These are phyloP conservation scores for Lasiodiplodia hormozganensis DNA, from an alignment of 2,329 filamentous ascomycete species.

Conservation along the genomic window DNA sequence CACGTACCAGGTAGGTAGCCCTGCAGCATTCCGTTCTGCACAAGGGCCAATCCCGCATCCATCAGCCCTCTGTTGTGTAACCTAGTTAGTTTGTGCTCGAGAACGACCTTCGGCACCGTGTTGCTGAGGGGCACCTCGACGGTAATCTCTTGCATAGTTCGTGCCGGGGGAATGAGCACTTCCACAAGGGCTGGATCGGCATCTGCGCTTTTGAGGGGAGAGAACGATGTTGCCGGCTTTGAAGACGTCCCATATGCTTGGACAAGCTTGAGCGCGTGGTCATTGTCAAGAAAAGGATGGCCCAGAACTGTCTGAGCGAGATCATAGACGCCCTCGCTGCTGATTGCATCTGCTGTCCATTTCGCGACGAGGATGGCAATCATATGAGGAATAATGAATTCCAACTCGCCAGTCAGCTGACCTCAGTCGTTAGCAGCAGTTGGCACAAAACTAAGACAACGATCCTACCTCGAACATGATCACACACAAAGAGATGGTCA, in stretches of 20 bases:
- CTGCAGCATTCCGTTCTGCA: conserved; percentile 57
- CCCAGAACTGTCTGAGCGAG: conserved; percentile 65
- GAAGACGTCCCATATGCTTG: conserved; percentile 34
- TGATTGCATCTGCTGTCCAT: conserved; percentile 64
- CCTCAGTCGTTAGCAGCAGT: not conserved
- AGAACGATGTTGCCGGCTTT: not conserved
- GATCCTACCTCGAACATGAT: conserved; percentile 62
- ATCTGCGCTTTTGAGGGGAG: not conserved
- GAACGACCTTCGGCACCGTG: conserved; percentile 49
- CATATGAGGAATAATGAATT: conserved; percentile 66
- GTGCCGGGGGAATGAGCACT: conserved; percentile 58
- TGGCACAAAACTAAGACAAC: not conserved
- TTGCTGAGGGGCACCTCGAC: conserved; percentile 55
- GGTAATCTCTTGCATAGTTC: conserved; percentile 65
- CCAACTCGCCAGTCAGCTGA: conserved; percentile 62
- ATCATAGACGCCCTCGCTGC: conserved; percentile 63
- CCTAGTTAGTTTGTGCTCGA: conserved; percentile 55
- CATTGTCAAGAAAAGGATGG: conserved; percentile 64
- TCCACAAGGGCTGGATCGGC: conserved; percentile 13
- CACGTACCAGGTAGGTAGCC: conserved; percentile 57
- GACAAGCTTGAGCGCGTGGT: conserved; percentile 55
- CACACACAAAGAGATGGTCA: conserved; percentile 65
- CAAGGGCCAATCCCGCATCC: conserved; percentile 65
- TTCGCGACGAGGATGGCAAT: conserved; percentile 66
- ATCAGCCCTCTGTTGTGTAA: conserved; percentile 60